Conservation (phyloP, 2,329 filamentous ascomycete genomes). For the Alternaria gaisen region DNA sequence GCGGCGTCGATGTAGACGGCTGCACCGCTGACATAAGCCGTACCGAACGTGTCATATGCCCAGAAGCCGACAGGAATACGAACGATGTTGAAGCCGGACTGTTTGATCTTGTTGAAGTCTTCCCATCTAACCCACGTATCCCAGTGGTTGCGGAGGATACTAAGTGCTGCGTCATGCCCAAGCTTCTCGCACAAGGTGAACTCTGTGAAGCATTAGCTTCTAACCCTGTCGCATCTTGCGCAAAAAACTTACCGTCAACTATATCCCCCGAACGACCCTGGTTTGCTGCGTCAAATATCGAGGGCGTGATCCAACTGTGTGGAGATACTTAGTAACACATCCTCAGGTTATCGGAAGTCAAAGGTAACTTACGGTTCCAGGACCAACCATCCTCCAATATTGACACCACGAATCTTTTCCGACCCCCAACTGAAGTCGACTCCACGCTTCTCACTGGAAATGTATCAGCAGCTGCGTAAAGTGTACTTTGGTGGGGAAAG, state of each 20-base stretch:
- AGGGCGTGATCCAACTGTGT: constrained; percentile 65
- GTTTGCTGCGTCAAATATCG: constrained; percentile 57
- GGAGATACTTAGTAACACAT: constrained; percentile 2
- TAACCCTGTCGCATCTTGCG: not conserved
- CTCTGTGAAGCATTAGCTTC: constrained; percentile 42
- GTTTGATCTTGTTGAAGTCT: constrained; percentile 66
- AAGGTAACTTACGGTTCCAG: constrained; percentile 52
- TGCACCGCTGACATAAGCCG: constrained; percentile 63
- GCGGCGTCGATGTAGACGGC: constrained; percentile 64
- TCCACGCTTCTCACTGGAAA: constrained; percentile 40
- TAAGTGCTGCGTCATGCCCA: constrained; percentile 56
- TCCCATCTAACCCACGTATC: constrained; percentile 59
- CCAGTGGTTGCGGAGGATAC: constrained; percentile 60
- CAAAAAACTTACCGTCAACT: constrained; percentile 47
- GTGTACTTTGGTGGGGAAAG: not conserved
- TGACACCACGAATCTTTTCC: constrained; percentile 61
- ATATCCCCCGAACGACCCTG: constrained; percentile 43
- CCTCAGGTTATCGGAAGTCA: too few relatives aligned
- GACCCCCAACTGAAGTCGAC: constrained; percentile 60
- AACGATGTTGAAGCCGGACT: constrained; percentile 67
- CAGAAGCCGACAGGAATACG: constrained; percentile 68
- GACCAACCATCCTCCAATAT: constrained; percentile 61
- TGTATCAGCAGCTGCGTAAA: constrained; percentile 21
- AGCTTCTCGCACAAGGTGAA: constrained; percentile 62
- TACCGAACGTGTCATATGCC: constrained; percentile 62